These are phyloP conservation scores for Komagataella populi DNA, from an alignment of 805 yeast genomes.

Conservation along the genomic window DNA sequence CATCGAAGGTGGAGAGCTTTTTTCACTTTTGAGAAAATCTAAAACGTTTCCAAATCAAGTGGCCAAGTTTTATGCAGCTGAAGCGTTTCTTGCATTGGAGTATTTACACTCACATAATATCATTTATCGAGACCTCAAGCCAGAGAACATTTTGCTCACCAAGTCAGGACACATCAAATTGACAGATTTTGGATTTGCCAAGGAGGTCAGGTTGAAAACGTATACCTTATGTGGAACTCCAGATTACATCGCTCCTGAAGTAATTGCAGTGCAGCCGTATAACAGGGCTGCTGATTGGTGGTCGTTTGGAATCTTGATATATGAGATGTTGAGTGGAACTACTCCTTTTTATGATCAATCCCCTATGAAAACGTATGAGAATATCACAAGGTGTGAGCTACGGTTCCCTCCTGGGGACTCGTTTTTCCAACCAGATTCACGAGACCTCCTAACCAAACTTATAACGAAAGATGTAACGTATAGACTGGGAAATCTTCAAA, in stretches of 20 bases:
- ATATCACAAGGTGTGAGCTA: conserved; percentile 38
- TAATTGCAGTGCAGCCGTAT: conserved; percentile 49
- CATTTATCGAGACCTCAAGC: conserved; percentile 47
- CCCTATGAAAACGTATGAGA: conserved; percentile 51
- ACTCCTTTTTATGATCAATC: conserved; percentile 53
- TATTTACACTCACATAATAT: conserved; percentile 46
- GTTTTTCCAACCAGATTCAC: conserved; percentile 38
- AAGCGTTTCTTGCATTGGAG: conserved; percentile 43
- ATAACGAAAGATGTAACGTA: conserved; percentile 42
- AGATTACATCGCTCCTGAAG: conserved; percentile 53
- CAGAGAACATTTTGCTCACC: conserved; percentile 45
- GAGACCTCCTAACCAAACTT: conserved; percentile 34
- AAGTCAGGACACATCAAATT: conserved; percentile 47
- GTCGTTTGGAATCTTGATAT: conserved; percentile 47
- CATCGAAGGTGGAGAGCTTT: conserved; percentile 51
- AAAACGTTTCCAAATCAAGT: conserved; percentile 51
- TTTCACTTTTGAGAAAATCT: conserved; percentile 39
- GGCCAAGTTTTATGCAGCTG: conserved; percentile 52
- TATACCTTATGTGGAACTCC: conserved; percentile 55
- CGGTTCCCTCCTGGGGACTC: conserved; percentile 26
- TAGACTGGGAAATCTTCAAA: conserved; percentile 43
- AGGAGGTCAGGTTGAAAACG: conserved; percentile 45
- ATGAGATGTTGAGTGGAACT: conserved; percentile 49
- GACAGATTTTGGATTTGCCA: conserved; percentile 53
- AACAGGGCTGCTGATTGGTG: conserved; percentile 56